These are phyloP conservation scores for Leucocoprinus birnbaumii DNA, from an alignment of 768 basidiomycete species.

Conservation along the genomic window DNA sequence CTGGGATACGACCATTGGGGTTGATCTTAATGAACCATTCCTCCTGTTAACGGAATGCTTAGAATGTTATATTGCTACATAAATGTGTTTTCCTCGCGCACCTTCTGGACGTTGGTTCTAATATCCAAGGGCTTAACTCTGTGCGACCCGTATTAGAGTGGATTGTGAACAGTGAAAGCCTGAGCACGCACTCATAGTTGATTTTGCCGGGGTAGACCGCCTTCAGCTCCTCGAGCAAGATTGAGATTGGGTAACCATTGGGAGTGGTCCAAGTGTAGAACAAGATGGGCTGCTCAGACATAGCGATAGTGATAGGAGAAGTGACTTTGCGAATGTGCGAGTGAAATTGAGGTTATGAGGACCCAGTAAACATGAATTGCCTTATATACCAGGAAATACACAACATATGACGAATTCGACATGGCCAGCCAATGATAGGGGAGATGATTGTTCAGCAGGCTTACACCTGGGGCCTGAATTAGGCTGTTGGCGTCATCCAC, in stretches of 20 bases:
- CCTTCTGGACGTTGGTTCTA: conserved; percentile 70
- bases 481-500: background rate
- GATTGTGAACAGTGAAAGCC: background rate
- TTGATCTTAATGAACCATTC: conserved; percentile 76
- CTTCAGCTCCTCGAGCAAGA: conserved; percentile 63
- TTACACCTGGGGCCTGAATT: background rate
- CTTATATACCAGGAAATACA: conserved; percentile 9
- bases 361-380: conserved; percentile 2
- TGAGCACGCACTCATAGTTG: conserved; percentile 45
- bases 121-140: conserved; percentile 57
- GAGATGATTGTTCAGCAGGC: conserved; percentile 12
- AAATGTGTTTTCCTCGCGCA: conserved; percentile 8
- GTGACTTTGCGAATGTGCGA: conserved; percentile 24
- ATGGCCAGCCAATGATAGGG: background rate
- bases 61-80: background rate
- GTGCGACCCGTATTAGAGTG: conserved; percentile 1
- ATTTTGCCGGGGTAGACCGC: conserved; percentile 43
- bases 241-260: conserved; percentile 51
- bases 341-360: conserved; percentile 2
- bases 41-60: conserved; percentile 28
- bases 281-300: conserved; percentile 28
- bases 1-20: conserved; percentile 73
- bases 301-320: conserved; percentile 19
- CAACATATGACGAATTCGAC: background rate
- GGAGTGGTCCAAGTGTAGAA: conserved; percentile 59